phyloP scores from a whole-genome alignment of 2,329 filamentous ascomycete genomes.

The Fusarium robinianum region DNA sequence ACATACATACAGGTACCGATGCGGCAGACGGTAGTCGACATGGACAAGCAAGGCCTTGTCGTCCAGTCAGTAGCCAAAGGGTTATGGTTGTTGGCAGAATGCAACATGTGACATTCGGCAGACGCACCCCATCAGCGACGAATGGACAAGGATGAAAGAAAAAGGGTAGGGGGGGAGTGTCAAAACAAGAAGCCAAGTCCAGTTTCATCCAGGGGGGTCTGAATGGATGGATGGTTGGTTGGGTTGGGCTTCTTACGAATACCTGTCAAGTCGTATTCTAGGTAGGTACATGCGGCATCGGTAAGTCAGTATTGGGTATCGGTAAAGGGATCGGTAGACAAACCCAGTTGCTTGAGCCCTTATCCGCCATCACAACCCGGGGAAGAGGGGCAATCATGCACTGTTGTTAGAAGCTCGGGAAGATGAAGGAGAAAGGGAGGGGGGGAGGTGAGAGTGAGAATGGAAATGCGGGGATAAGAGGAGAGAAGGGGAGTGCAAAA shows the following conservation, averaged over 20 bases:
- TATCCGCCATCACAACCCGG: no score
- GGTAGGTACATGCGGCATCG: no score
- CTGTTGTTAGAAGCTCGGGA: no score
- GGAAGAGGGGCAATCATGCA: no score
- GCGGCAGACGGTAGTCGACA: not conserved
- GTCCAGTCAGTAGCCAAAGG: slow-evolving; percentile 1
- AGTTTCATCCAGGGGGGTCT: not conserved
- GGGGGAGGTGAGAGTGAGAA: not conserved
- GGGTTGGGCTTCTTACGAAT: no score
- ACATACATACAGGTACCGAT: no score
- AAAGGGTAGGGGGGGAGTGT: slow-evolving; percentile 2
- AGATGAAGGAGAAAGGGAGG: not conserved
- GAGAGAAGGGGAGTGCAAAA: not conserved
- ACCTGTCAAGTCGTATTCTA: no score
- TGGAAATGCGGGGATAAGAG: not conserved
- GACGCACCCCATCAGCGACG: slow-evolving; percentile 21
- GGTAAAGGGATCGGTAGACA: no score
- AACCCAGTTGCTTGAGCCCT: no score
- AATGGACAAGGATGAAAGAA: not conserved
- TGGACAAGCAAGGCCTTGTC: no score
- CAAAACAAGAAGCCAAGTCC: not conserved
- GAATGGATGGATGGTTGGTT: no score
- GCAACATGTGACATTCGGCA: slow-evolving; percentile 27
- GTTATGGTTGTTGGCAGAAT: not conserved
- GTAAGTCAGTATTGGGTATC: no score